These are phyloP conservation scores for Parasitella parasitica DNA, from an alignment of 371 early-diverging fungal genomes.

Conservation along the genomic window DNA sequence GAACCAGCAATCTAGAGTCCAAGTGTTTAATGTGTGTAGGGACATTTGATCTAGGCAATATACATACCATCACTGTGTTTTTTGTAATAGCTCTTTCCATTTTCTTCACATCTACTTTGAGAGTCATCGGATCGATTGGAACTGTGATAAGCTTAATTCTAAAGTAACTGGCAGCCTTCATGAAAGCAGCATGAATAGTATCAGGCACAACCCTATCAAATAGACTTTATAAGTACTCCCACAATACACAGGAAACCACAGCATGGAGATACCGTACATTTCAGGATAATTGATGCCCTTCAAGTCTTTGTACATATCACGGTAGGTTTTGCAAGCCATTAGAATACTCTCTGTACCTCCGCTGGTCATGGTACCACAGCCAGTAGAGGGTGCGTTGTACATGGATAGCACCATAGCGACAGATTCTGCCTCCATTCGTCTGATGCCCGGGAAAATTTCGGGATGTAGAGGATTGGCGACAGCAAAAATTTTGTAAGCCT, in stretches of 20 bases:
- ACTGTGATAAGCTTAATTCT: slow-evolving; percentile 82
- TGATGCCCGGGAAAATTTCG: slow-evolving; percentile 93
- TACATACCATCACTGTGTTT: slow-evolving; percentile 82
- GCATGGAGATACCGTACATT: no score
- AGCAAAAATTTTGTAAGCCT: slow-evolving; percentile 86
- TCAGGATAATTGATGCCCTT: slow-evolving; percentile 87
- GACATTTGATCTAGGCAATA: no score
- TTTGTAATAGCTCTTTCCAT: slow-evolving; percentile 79
- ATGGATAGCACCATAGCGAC: slow-evolving; percentile 87
- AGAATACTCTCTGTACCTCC: slow-evolving; percentile 95
- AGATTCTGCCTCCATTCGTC: slow-evolving; percentile 94
- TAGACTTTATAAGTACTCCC: no score
- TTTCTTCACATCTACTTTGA: slow-evolving; percentile 73
- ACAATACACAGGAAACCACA: no score
- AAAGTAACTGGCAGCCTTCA: slow-evolving; percentile 93
- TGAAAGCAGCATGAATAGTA: slow-evolving; percentile 94
- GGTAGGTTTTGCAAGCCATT: slow-evolving; percentile 91
- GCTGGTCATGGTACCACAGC: slow-evolving; percentile 86
- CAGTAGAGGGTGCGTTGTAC: slow-evolving; percentile 78
- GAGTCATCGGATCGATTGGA: slow-evolving; percentile 80
- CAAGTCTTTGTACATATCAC: slow-evolving; percentile 70
- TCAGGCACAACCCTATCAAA: slow-evolving; percentile 76
- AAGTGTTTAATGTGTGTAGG: background rate
- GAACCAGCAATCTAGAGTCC: slow-evolving; percentile 78
- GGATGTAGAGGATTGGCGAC: slow-evolving; percentile 93